Conservation (phyloP, 148 eudicot genomes). For the Rheum nobile region DNA sequence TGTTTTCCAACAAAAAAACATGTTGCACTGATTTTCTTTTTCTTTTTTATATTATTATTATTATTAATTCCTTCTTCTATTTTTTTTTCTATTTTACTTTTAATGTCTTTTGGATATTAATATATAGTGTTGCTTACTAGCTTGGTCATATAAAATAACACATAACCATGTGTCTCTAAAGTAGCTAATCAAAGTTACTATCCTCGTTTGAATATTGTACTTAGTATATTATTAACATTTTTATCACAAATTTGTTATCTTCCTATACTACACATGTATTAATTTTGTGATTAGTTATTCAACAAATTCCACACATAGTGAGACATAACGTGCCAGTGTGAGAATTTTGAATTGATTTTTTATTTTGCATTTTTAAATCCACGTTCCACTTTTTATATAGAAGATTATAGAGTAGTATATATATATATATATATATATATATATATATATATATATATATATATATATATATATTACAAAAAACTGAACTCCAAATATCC, state of each 20-base stretch:
- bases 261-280: neutral
- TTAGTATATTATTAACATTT: too few species aligned
- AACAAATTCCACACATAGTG: neutral
- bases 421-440: too few species aligned
- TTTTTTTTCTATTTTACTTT: neutral
- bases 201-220: neutral
- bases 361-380: too few species aligned
- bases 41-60: neutral
- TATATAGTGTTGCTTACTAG: neutral
- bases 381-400: too few species aligned
- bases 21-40: neutral
- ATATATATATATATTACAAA: too few species aligned
- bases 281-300: neutral
- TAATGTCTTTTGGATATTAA: neutral
- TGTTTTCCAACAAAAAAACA: neutral
- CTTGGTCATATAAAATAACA: too few species aligned
- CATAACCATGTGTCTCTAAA: neutral
- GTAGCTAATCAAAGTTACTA: neutral
- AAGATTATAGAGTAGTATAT: too few species aligned
- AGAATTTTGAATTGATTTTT: neutral
- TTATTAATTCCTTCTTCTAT: neutral
- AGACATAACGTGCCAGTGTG: neutral
- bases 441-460: too few species aligned
- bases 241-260: too few species aligned
- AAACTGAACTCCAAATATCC: too few species aligned